phyloP scores from a whole-genome alignment of 1,284 basidiomycete species.

The Albatrellus sp. region DNA sequence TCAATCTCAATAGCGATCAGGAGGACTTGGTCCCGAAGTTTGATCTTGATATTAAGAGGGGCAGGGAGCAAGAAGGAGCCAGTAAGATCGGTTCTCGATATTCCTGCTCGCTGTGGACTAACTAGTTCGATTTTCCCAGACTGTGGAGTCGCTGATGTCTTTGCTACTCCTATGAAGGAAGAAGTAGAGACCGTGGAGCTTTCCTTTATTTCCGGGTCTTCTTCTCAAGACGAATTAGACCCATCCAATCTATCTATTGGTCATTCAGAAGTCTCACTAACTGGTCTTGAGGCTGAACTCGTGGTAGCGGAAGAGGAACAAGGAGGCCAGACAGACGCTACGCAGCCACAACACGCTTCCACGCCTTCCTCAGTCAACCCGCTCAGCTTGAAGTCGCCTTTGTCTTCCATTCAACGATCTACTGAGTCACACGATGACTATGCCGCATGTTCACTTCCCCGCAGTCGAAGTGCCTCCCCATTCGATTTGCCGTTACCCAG shows the following conservation, averaged over 20 bases:
- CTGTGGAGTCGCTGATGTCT: constrained; percentile 13
- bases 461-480: constrained; percentile 11
- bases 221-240: constrained; percentile 12
- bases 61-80: not conserved
- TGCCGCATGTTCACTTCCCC: constrained; percentile 8
- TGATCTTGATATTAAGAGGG: constrained; percentile 16
- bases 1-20: constrained; percentile 2
- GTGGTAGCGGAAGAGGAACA: constrained; percentile 5
- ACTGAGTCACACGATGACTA: constrained; percentile 5
- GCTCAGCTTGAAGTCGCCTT: constrained; percentile 5
- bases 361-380: constrained; percentile 10
- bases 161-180: constrained; percentile 13
- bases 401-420: constrained; percentile 3
- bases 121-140: not conserved
- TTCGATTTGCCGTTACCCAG: constrained; percentile 10
- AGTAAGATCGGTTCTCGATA: not conserved
- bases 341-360: constrained; percentile 5
- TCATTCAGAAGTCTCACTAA: constrained; percentile 17
- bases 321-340: not conserved
- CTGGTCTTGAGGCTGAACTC: constrained; percentile 17
- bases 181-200: constrained; percentile 21
- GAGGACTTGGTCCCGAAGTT: constrained; percentile 33
- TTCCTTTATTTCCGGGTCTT: constrained; percentile 22
- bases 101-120: not conserved
- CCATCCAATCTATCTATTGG: constrained; percentile 19